phyloP scores from a whole-genome alignment of 2,329 filamentous ascomycete genomes.

The Dactylonectria macrodidyma region DNA sequence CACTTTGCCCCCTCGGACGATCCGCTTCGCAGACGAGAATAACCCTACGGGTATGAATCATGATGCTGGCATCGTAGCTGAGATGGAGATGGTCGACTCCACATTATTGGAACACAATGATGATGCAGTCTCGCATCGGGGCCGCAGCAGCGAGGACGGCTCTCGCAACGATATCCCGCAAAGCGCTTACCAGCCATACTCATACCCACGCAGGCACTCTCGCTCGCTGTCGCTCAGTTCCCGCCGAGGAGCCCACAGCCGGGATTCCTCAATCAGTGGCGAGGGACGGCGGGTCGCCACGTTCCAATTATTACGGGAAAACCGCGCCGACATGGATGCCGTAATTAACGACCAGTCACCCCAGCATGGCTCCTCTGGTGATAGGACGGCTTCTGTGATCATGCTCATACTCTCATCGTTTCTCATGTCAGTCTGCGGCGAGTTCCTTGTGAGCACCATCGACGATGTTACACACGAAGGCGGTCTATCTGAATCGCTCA shows the following conservation, averaged over 20 bases:
- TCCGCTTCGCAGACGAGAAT: conserved; percentile 49
- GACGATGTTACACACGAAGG: conserved; percentile 65
- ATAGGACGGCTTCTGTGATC: conserved; percentile 60
- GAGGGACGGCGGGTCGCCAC: conserved; percentile 31
- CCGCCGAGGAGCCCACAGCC: conserved; percentile 34
- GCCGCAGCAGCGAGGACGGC: background rate
- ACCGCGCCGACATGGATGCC: background rate
- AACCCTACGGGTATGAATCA: too few relatives aligned
- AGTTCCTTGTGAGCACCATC: conserved; percentile 73
- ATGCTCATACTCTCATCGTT: conserved; percentile 68
- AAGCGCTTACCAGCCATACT: background rate
- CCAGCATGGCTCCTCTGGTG: background rate
- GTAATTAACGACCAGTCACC: too few relatives aligned
- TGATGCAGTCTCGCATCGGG: background rate
- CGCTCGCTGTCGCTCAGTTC: conserved; percentile 47
- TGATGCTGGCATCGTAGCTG: conserved; percentile 25
- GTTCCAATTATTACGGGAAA: conserved; percentile 6
- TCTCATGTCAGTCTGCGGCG: conserved; percentile 72
- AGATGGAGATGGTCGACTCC: background rate
- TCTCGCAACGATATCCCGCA: background rate
- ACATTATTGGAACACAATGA: background rate
- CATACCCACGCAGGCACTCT: conserved; percentile 37
- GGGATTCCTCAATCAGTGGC: conserved; percentile 40
- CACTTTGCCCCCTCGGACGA: conserved; percentile 41
- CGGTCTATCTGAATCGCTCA: conserved; percentile 69